phyloP scores from a whole-genome alignment of 129 eudicot species.

The Pseudognaphalium luteoalbum region DNA sequence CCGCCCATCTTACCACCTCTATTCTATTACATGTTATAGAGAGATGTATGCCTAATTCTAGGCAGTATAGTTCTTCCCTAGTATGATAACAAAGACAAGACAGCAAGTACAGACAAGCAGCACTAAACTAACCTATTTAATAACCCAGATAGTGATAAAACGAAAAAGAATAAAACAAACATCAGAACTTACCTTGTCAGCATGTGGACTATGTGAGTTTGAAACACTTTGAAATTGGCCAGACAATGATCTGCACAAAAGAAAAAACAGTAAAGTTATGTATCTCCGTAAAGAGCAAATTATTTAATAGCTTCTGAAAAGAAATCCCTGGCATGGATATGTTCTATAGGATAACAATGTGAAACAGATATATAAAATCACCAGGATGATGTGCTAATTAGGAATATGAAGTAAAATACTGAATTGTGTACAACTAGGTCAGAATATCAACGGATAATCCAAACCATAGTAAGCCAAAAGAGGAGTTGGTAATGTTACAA shows the following conservation, averaged over 20 bases:
- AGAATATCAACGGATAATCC: not conserved
- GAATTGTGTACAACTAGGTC: conserved; percentile 1
- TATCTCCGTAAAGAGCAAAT: not conserved
- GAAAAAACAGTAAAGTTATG: conserved; percentile 6
- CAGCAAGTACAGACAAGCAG: conserved; percentile 16
- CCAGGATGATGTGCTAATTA: conserved; percentile 3
- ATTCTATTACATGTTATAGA: not conserved
- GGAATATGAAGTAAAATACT: not conserved
- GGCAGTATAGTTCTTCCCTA: conserved; percentile 7
- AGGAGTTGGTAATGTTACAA: conserved; percentile 6
- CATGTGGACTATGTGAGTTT: conserved; percentile 42
- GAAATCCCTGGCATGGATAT: not conserved
- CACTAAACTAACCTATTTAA: conserved; percentile 17
- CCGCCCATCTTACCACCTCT: not conserved
- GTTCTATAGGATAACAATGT: conserved; percentile 1
- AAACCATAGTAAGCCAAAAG: conserved; percentile 20
- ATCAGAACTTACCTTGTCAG: conserved; percentile 73
- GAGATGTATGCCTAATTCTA: conserved; percentile 9
- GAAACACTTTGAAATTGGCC: conserved; percentile 59
- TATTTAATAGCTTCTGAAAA: not conserved
- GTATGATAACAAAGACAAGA: conserved; percentile 1
- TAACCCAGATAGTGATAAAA: conserved; percentile 8
- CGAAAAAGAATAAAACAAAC: conserved; percentile 3
- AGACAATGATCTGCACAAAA: conserved; percentile 47
- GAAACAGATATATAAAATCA: conserved; percentile 14